Base-by-base conservation (phyloP, 768 basidiomycete species). In the Rhizopogon roseolus region DNA sequence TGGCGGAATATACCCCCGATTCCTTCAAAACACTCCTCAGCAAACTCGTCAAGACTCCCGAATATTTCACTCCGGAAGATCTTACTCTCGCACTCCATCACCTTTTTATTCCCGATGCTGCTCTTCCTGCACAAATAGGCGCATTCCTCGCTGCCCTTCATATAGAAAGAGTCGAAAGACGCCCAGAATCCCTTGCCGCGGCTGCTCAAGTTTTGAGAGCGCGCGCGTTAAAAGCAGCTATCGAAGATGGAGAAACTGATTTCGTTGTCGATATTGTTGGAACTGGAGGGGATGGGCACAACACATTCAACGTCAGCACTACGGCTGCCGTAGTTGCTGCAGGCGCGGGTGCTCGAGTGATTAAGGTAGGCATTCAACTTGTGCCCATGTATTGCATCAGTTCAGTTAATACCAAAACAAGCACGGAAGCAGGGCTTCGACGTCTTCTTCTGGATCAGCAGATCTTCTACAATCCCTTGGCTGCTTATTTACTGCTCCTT, bases 221-320 rank as follows among this genome's bases (percentile, higher is more conserved):
- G n/a, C 81, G 85, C 22, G 82, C 90, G 2, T 66, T 90, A 50
- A 77, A 78, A 40, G 85, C 85, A 1, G 73, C 71, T 2, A 78
- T 91, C 37, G 75, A 84, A 50, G 77, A 80, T 29, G 67, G 66
- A 2, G 79, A 85, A 41, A 68, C 74, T 5, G 91, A 95, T 66
- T 91, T 90, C 52, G 80, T 90, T 13, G 87, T 81, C 5, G 68
- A 70, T 54, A 67, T 70, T 45, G 68, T 71, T 38, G 68, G 68
- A 3, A 70, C 68, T 0, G 67, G 96, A 10, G 96, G 97, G 6
- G 97, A 98, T 70, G 94, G 94, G 0, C 84, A 94, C 69, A 90
- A 98, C 64, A 86, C 95, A 0, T 98, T 94, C 80, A 98, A 98
- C 66, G 95, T 98, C 50, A 95, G 93, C 66, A 98, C 96, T 1